Percentiles rank a stretch among this genome's conserved stretches.
phyloP scores from a whole-genome alignment of 2,329 filamentous ascomycete genomes.

The Botrytis hyacinthi region DNA sequence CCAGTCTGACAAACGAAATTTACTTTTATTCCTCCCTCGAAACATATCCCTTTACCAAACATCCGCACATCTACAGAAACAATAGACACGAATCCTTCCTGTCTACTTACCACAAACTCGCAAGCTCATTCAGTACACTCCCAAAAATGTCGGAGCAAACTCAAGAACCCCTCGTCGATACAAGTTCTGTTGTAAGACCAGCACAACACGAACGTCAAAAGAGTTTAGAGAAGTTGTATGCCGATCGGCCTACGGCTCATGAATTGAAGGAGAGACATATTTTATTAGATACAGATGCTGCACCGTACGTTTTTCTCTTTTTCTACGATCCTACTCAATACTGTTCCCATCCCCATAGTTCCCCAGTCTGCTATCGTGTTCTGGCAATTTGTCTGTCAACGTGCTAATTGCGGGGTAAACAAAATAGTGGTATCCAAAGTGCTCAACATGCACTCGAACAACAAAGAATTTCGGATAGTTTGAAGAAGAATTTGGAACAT shows the following conservation, averaged over 20 bases:
- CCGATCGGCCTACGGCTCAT: constrained; percentile 64
- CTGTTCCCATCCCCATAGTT: not conserved
- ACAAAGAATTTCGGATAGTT: constrained; percentile 58
- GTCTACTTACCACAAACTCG: not conserved
- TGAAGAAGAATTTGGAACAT: constrained; percentile 63
- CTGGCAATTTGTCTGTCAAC: not conserved
- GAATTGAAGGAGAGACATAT: constrained; percentile 69
- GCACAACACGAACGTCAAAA: constrained; percentile 54
- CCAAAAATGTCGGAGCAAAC: constrained; percentile 27
- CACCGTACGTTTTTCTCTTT: constrained; percentile 51
- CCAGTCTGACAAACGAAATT: not conserved
- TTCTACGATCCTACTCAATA: not conserved
- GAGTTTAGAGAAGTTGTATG: constrained; percentile 70
- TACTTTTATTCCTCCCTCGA: not conserved
- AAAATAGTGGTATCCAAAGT: constrained; percentile 57
- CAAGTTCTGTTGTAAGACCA: constrained; percentile 55
- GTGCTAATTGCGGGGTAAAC: constrained; percentile 32
- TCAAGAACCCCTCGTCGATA: constrained; percentile 30
- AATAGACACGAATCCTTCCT: not conserved
- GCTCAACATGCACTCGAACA: constrained; percentile 62
- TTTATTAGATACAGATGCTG: constrained; percentile 63
- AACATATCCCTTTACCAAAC: not conserved
- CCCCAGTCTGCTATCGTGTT: not conserved
- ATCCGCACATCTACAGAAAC: not conserved
- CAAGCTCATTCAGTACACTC: not conserved